Conservation (phyloP, 192 early-diverging fungal species). For the Lobosporangium transversale region DNA sequence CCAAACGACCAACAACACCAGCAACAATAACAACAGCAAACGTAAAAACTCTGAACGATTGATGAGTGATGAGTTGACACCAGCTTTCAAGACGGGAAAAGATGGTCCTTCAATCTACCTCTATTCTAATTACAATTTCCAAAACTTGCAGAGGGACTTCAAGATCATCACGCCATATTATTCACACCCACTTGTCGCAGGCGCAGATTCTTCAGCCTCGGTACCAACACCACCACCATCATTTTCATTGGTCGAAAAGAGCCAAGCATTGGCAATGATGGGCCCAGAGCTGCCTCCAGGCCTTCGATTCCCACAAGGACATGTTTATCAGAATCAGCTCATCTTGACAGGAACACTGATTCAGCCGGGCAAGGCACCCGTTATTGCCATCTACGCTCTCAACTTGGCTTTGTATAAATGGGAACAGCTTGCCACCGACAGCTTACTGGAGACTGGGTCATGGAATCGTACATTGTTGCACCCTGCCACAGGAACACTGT, state of each 20-base stretch:
- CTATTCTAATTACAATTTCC: slow-evolving; percentile 53
- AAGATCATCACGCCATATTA: slow-evolving; percentile 38
- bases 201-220: neutral
- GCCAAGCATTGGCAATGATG: slow-evolving; percentile 15
- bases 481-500: slow-evolving; percentile 40
- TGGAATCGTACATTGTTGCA: slow-evolving; percentile 45
- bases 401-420: slow-evolving; percentile 18
- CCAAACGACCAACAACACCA: neutral
- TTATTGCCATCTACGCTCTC: slow-evolving; percentile 40
- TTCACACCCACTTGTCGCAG: slow-evolving; percentile 6
- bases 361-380: slow-evolving; percentile 17
- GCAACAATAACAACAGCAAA: too few relatives aligned
- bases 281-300: slow-evolving; percentile 25
- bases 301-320: slow-evolving; percentile 46
- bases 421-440: slow-evolving; percentile 37
- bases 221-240: slow-evolving; percentile 7
- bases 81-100: slow-evolving; percentile 36
- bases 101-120: slow-evolving; percentile 41
- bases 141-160: slow-evolving; percentile 35
- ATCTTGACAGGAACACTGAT: slow-evolving; percentile 47
- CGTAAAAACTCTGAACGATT: slow-evolving; percentile 26
- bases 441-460: slow-evolving; percentile 19
- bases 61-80: slow-evolving; percentile 35
- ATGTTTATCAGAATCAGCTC: slow-evolving; percentile 47
- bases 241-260: slow-evolving; percentile 26